Conservation (phyloP, 164 flowering plant species). For the Liquidambar formosana region DNA sequence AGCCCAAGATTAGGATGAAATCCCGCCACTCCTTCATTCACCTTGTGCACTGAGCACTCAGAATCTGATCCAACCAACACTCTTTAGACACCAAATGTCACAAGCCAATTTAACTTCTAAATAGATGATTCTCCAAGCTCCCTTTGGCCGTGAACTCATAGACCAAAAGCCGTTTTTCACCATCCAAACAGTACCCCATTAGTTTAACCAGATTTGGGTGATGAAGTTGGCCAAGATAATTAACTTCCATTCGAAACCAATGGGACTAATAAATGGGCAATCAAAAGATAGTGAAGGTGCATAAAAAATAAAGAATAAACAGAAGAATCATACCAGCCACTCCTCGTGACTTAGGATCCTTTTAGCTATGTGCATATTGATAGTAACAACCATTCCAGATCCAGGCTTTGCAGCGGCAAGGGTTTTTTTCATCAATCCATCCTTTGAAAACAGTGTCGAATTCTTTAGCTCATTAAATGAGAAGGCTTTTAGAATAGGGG, state of each 20-base stretch:
- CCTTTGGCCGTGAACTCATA: conserved; percentile 97
- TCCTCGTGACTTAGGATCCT: conserved; percentile 85
- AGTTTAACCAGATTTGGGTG: conserved; percentile 90
- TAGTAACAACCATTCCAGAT: conserved; percentile 76
- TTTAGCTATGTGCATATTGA: conserved; percentile 83
- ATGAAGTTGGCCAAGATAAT: conserved; percentile 81
- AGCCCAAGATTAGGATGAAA: too few relatives aligned
- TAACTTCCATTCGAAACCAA: conserved; percentile 76
- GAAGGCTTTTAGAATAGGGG: conserved; percentile 65
- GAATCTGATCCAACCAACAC: too few relatives aligned
- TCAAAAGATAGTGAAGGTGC: not conserved
- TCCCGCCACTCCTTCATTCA: too few relatives aligned
- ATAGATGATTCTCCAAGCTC: conserved; percentile 90
- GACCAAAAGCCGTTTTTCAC: conserved; percentile 81
- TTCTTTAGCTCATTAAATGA: conserved; percentile 65
- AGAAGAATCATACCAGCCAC: conserved; percentile 62
- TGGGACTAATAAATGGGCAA: conserved; percentile 3
- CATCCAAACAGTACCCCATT: conserved; percentile 86
- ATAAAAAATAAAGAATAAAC: not conserved
- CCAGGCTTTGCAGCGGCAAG: conserved; percentile 69
- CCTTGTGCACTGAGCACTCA: too few relatives aligned
- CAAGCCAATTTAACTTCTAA: too few relatives aligned
- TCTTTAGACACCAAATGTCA: too few relatives aligned
- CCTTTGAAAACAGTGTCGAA: conserved; percentile 90
- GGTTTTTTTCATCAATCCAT: conserved; percentile 81